These are phyloP conservation scores for Tetraselmis chui DNA, from an alignment of 139 green algal species.

Conservation along the genomic window DNA sequence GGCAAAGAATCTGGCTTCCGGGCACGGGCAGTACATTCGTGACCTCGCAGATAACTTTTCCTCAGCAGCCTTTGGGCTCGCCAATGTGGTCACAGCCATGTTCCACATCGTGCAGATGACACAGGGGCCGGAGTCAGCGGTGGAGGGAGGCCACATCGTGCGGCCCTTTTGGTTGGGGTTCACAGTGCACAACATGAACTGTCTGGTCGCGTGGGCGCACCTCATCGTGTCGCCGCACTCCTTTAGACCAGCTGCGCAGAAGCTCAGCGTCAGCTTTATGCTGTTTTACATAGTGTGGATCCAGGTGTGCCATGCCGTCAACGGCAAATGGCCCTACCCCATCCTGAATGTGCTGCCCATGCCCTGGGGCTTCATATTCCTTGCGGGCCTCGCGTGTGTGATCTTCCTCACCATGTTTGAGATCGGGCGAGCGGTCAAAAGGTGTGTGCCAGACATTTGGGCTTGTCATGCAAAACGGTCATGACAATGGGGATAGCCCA, in stretches of 20 bases:
- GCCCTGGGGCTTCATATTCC: conserved; percentile 9
- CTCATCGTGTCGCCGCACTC: conserved; percentile 30
- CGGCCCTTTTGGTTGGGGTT: conserved; percentile 52
- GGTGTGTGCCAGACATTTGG: neutral
- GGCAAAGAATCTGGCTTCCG: neutral
- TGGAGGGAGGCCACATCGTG: conserved; percentile 44
- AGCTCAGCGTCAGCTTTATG: conserved; percentile 8
- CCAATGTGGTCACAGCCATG: conserved; percentile 59
- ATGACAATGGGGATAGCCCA: neutral
- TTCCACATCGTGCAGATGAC: conserved; percentile 50
- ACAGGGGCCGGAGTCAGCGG: conserved; percentile 18
- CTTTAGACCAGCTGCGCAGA: conserved; percentile 19
- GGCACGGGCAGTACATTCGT: neutral
- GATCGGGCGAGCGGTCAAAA: neutral
- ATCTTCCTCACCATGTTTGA: neutral
- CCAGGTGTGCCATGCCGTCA: conserved; percentile 32
- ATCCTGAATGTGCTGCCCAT: conserved; percentile 57
- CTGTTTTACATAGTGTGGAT: conserved; percentile 21
- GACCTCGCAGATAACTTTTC: conserved; percentile 42
- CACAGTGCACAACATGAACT: conserved; percentile 52
- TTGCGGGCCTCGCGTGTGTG: neutral
- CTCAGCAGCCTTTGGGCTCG: conserved; percentile 56
- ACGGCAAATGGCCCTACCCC: conserved; percentile 54
- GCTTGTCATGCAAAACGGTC: neutral
- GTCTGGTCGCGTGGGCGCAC: conserved; percentile 48